phyloP scores from a whole-genome alignment of 805 yeast species.

The Pichia cabralensis region DNA sequence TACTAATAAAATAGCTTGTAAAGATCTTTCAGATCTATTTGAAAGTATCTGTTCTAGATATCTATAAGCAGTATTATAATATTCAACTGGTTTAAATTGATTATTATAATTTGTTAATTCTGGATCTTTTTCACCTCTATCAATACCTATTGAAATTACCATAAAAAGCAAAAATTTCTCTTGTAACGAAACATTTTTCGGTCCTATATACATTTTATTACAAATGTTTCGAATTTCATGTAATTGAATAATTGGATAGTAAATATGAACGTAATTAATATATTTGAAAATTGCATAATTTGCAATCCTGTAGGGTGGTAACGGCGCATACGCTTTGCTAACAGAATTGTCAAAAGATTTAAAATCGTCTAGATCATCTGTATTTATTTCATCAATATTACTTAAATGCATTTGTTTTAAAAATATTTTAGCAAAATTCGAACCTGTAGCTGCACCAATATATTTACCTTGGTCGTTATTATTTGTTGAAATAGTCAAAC shows the following conservation, averaged over 20 bases:
- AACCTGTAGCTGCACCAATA: conserved; percentile 12
- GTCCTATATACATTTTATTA: conserved; percentile 9
- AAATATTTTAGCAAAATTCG: conserved; percentile 15
- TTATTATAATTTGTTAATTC: conserved; percentile 7
- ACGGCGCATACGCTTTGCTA: conserved; percentile 12
- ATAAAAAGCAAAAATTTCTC: conserved; percentile 17
- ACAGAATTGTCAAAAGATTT: conserved; percentile 13
- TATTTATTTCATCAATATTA: conserved; percentile 6
- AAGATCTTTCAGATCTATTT: conserved; percentile 14
- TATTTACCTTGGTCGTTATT: conserved; percentile 12
- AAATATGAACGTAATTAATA: conserved; percentile 14
- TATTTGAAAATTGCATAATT: conserved; percentile 9
- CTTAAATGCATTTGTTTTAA: conserved; percentile 14
- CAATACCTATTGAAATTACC: conserved; percentile 15
- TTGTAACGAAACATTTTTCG: conserved; percentile 11
- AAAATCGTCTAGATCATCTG: conserved; percentile 3
- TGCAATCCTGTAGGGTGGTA: conserved; percentile 15
- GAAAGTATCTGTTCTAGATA: conserved; percentile 17
- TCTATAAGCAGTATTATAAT: conserved; percentile 17
- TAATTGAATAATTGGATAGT: conserved; percentile 14
- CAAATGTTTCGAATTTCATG: conserved; percentile 9
- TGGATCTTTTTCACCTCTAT: conserved; percentile 3
- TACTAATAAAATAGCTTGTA: conserved; percentile 16
- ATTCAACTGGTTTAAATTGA: conserved; percentile 16
- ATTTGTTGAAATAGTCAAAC: conserved; percentile 13